These are phyloP conservation scores for Mycena amicta DNA, from an alignment of 768 basidiomycete species.

Conservation along the genomic window DNA sequence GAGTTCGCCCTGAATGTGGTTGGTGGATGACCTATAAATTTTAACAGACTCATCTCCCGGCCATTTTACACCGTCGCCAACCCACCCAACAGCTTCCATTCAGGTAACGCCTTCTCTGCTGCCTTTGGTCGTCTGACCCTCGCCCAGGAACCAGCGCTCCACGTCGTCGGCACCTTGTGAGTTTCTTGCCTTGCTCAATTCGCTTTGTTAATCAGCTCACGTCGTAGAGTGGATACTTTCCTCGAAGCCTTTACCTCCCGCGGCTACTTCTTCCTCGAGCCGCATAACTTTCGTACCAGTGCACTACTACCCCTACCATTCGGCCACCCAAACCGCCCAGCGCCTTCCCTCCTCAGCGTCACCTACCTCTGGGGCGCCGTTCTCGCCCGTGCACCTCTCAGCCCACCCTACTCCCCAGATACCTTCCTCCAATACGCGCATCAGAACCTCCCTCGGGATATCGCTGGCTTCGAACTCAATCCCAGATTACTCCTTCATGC, in stretches of 20 bases:
- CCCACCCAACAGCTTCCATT: neutral
- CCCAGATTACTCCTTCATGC: constrained; percentile 30
- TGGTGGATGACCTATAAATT: neutral
- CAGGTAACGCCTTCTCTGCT: neutral
- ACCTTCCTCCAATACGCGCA: constrained; percentile 36
- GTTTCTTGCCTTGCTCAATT: no score
- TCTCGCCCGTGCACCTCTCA: constrained; percentile 12
- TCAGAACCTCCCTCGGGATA: constrained; percentile 27
- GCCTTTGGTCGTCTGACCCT: neutral
- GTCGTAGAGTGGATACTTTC: neutral
- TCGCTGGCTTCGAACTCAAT: constrained; percentile 29
- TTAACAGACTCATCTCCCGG: neutral
- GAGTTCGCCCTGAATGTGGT: neutral
- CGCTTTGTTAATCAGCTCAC: neutral
- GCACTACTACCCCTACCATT: neutral
- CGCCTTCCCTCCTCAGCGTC: constrained; percentile 26
- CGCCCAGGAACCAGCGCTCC: neutral
- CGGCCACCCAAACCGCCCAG: neutral
- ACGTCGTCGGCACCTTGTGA: neutral
- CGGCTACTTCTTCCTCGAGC: neutral
- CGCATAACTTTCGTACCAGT: neutral
- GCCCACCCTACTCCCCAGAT: constrained; percentile 17
- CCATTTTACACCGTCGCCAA: neutral
- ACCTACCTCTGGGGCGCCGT: constrained; percentile 32
- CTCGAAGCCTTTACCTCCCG: neutral